phyloP scores from a whole-genome alignment of 495 filamentous ascomycete genomes.

The Parmelia sp. region DNA sequence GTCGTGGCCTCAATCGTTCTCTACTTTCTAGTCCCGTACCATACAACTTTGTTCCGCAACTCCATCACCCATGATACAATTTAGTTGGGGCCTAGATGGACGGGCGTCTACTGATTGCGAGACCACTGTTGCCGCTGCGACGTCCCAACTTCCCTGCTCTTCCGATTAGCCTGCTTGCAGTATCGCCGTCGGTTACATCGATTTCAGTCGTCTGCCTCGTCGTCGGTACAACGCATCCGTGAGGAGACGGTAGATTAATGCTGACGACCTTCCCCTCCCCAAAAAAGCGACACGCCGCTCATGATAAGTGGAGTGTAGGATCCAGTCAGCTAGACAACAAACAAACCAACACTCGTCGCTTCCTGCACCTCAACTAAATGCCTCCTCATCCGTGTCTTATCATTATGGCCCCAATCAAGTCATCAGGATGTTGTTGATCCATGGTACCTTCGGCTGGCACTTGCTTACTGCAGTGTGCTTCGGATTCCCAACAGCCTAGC shows the following conservation, averaged over 20 bases:
- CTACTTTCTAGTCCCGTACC: slow-evolving; percentile 3
- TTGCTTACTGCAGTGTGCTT: slow-evolving; percentile 8
- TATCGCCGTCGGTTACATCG: slow-evolving; percentile 15
- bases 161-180: slow-evolving; percentile 20
- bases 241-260: slow-evolving; percentile 7
- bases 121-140: slow-evolving; percentile 16
- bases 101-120: slow-evolving; percentile 18
- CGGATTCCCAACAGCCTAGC: slow-evolving; percentile 4
- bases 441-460: slow-evolving; percentile 3
- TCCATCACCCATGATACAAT: slow-evolving; percentile 6
- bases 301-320: slow-evolving; percentile 7
- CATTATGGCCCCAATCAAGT: background rate
- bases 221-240: slow-evolving; percentile 13
- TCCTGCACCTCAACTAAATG: slow-evolving; percentile 3
- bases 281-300: slow-evolving; percentile 7
- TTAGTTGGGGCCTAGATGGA: slow-evolving; percentile 15
- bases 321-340: slow-evolving; percentile 9
- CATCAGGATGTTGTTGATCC: background rate
- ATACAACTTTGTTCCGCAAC: slow-evolving; percentile 8
- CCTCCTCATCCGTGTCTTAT: slow-evolving; percentile 6
- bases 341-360: slow-evolving; percentile 1
- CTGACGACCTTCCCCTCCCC: background rate
- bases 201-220: slow-evolving; percentile 3
- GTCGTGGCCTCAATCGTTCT: slow-evolving; percentile 17
- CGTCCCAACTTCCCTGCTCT: slow-evolving; percentile 12